Conservation (phyloP, 768 basidiomycete genomes). For the Neoboletus brunneissimus region DNA sequence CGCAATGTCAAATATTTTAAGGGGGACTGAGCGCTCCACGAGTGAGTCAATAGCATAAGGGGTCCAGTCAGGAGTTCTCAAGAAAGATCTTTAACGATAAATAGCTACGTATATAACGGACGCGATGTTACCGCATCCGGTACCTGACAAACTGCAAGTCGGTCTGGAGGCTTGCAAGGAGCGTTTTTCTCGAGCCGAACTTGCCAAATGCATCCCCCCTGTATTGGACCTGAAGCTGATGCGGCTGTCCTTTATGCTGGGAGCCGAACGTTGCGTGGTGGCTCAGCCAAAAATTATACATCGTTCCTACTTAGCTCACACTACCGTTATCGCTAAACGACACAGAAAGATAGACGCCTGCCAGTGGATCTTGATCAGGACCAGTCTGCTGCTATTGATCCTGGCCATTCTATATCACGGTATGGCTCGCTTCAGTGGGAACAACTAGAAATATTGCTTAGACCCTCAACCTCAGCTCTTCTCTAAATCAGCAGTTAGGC, state of each 20-base stretch:
- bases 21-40: conserved; percentile 8
- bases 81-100: conserved; percentile 19
- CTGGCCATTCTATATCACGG: background rate
- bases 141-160: conserved; percentile 6
- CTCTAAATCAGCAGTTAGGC: background rate
- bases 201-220: background rate
- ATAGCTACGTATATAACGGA: conserved; percentile 21
- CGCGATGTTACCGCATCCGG: conserved; percentile 13
- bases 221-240: conserved; percentile 3
- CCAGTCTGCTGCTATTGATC: conserved; percentile 1
- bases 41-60: conserved; percentile 25
- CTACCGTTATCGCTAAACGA: conserved; percentile 14
- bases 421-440: background rate
- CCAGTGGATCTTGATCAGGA: conserved; percentile 18
- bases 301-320: conserved; percentile 14
- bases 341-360: background rate
- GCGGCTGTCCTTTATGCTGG: background rate
- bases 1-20: background rate
- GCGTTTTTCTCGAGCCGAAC: background rate
- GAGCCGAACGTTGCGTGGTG: background rate
- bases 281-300: background rate
- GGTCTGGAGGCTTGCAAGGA: conserved; percentile 1
- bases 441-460: background rate
- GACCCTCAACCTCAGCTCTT: background rate
- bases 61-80: conserved; percentile 18